Base-by-base conservation (phyloP, 805 yeast species). In the Metschnikowia vanudenii region DNA sequence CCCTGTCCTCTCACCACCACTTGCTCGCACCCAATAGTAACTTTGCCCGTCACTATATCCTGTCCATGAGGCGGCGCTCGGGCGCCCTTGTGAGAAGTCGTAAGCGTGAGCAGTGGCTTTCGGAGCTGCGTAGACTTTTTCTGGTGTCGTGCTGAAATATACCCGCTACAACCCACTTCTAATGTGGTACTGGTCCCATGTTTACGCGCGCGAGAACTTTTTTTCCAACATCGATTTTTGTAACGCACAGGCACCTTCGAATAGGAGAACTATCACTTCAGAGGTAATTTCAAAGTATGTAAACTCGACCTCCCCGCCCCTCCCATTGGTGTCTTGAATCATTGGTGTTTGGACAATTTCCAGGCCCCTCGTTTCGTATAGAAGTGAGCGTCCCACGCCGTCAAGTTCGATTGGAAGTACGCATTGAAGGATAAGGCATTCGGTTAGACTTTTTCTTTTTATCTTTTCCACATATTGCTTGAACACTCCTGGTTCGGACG, bases 121-220 rank as follows among this genome's bases (percentile, higher is more conserved):
- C 28, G 28, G 11, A 22, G 24, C 8, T 22, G 24, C 8, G 8
- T 22, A n/a, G n/a, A 11, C 12, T 9, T 30, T 13, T 12, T 33
- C 36, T 6, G 19, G 36, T 33, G 4, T 4, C 36, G 32, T 54
- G 42, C 60, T 47, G 38, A 28, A 3, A 43, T 51, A 45, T 54
- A 59, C 63, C 37, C 52, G 30, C 39, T 3, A 8, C 12, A 12
- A 6, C 10, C 17, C 10, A 11, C 9, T 4, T 9, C 13, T n/a
- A 9, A 20, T 5, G 24, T 5, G 24, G 24, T 12, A 5, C 28
- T 12, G 28, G 53, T 39, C 58, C 38, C 53, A 47, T 12, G 40
- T 39, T 57, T 59, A 59, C 62, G 47, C 62, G 51, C 48, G 34
- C 47, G 37, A 51, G 57, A 55, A 57, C 53, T 58, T 58, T 58